These are phyloP conservation scores for Monascus purpureus DNA, from an alignment of 495 filamentous ascomycete genomes.

Conservation along the genomic window DNA sequence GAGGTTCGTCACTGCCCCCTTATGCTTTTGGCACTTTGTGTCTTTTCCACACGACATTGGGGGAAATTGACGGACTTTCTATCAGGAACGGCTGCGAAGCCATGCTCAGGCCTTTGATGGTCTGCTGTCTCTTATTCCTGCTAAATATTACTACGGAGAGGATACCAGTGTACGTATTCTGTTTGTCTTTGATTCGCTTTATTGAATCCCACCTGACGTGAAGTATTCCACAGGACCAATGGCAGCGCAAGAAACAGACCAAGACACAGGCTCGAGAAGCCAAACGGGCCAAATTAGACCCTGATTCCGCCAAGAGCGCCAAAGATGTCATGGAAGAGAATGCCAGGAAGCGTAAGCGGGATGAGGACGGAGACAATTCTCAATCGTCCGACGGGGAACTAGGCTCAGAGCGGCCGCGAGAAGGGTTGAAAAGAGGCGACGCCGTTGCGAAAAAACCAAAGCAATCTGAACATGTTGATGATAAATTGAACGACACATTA, in stretches of 20 bases:
- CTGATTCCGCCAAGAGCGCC: conserved; percentile 62
- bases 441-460: conserved; percentile 25
- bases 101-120: conserved; percentile 84
- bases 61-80: conserved; percentile 11
- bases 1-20: conserved; percentile 25
- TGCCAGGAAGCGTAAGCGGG: conserved; percentile 54
- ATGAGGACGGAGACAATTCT: conserved; percentile 24
- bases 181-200: background rate
- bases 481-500: conserved; percentile 9
- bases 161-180: conserved; percentile 60
- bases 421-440: conserved; percentile 25
- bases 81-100: conserved; percentile 68
- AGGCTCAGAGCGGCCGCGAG: conserved; percentile 26
- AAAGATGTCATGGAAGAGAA: conserved; percentile 79
- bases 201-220: too few relatives aligned
- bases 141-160: conserved; percentile 81
- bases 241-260: conserved; percentile 76
- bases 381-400: conserved; percentile 31
- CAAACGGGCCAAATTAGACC: conserved; percentile 71
- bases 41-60: background rate
- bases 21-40: background rate
- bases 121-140: conserved; percentile 81
- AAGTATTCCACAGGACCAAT: conserved; percentile 56
- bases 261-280: conserved; percentile 69
- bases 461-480: conserved; percentile 10